Evolutionary conservation across 306 rosid genomes (phyloP), one percentile per base, ranked within the genome.

Genomic region (Ochetophila trinervis): DNA sequence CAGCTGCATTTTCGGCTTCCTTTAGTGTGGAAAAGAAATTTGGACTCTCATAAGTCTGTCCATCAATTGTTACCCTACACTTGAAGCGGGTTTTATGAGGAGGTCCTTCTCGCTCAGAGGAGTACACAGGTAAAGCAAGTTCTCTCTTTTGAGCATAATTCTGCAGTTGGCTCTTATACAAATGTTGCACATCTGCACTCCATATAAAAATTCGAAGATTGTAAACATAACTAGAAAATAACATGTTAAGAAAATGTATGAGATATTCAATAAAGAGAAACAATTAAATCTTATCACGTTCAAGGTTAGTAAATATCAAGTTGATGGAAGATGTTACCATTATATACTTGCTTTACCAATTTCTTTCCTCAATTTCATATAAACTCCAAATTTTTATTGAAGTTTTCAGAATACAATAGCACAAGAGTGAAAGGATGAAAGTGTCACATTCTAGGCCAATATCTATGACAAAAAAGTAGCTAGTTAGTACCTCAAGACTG

Each of bases 1-100:
- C 99, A 65, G 87, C 96, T 30, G 96, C 94, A 80, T 86, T 79
- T 61, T 93, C 97, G 57, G 99, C 99, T 57, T 86, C 96, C 90
- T 90, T 93, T 53, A 83, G 27, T 24, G 86, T 82, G 49, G 80
- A 35, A 53, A 68, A 80, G 72, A 72, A 86, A 10, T 76, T 84
- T 36, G 70, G 74, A 78, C 91, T 77, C 81, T 71, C 85, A 57
- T 60, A 93, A 1, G 83, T 83, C 22, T 76, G 79, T 78, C 85
- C 96, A 63, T 68, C 85, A 53, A 93, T 24, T 42, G 84, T 83
- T 45, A 93, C 96, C 52, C 63, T 86, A 75, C 91, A 79, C 69
- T 74, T 84, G 73, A 87, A 93, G 61, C 79, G 91, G 27, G 75
- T 44, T 35, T 83, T 84, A 69, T 93, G 97, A 63, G 91, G 84